A percentile compares a stretch with the other conserved stretches of the same genome.
Evolutionary conservation across 2,329 filamentous ascomycete genomes (phyloP).

Genomic region (Raffaelea albimanens): DNA sequence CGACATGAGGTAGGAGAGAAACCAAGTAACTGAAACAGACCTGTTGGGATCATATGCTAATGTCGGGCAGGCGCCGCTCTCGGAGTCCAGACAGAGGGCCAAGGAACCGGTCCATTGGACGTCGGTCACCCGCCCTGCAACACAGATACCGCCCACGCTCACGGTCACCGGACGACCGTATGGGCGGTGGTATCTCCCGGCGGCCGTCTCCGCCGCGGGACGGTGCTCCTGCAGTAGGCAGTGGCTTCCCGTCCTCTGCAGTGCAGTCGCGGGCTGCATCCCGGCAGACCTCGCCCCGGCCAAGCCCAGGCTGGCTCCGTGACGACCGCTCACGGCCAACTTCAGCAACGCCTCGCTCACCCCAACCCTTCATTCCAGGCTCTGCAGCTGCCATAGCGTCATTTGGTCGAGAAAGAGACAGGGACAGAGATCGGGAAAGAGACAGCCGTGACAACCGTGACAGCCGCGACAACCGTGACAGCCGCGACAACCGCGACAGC

Average conservation of each 20-base stretch:
- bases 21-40: not conserved
- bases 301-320: conserved; percentile 31
- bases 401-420: not conserved
- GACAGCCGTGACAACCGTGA: not conserved
- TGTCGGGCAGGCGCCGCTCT: conserved; percentile 36
- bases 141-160: conserved; percentile 42
- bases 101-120: conserved; percentile 21
- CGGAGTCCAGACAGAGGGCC: conserved; percentile 42
- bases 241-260: conserved; percentile 34
- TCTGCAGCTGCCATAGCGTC: not conserved
- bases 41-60: too few species aligned
- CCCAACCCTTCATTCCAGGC: conserved; percentile 6
- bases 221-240: not conserved
- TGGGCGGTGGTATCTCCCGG: conserved; percentile 23
- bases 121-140: conserved; percentile 28
- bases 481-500: not conserved
- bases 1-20: conserved; percentile 18
- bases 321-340: conserved; percentile 37
- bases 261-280: conserved; percentile 41
- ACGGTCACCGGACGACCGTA: conserved; percentile 11
- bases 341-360: conserved; percentile 31
- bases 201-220: conserved; percentile 37
- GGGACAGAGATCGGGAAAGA: not conserved
- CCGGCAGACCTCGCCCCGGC: conserved; percentile 43
- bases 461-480: conserved; percentile 4